Evolutionary conservation across 2,329 filamentous ascomycete species (phyloP), one percentile per base, ranked within the genome.

Genomic region (Escovopsis sp.): DNA sequence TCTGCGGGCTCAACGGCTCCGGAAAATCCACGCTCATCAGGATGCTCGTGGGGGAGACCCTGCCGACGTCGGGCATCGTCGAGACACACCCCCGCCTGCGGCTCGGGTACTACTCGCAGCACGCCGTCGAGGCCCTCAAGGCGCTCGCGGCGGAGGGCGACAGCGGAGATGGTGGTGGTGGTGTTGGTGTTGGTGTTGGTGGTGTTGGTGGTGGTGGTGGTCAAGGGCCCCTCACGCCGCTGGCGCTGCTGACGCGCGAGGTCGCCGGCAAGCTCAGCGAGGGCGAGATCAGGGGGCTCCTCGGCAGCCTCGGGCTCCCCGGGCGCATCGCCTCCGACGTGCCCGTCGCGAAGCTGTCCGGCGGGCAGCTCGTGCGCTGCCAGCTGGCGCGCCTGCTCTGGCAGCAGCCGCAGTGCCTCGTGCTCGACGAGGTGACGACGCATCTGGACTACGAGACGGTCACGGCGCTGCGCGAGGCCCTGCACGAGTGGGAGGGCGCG

Each of bases 361-460:
- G 85, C 34, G 86, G 85, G 0, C 86, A 93, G 59, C 71, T 85
- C 16, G 81, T 82, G 39, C 63, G 72, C 14, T 65, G 66, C 41
- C 77, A 80, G 45, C 64, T 89, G 39, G 81, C 81, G 1, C 70
- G 74, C 38, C 60, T 87, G n/a, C 62, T 89, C 31, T 80, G 78
- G 70, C 65, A 64, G 34, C 66, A 72, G 4, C 83, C 83, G 15
- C 83, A 88, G 48, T 71, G 84, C 43, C 68, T 89, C 2, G 70
- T 89, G 6, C 70, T 89, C 7, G 84, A 89, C 55, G 86, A 86
- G 57, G 79, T 86, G 20, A 91, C 84, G 7, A 89, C 85, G 1
- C 86, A 94, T 64, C 67, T 93, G 34, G 86, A 93, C 56, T 84
- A 82, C 47, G 76, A 91, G 60, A 89, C 82, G 0, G 83, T 89